phyloP scores from a whole-genome alignment of 768 basidiomycete genomes.

The Grammothele lineata region DNA sequence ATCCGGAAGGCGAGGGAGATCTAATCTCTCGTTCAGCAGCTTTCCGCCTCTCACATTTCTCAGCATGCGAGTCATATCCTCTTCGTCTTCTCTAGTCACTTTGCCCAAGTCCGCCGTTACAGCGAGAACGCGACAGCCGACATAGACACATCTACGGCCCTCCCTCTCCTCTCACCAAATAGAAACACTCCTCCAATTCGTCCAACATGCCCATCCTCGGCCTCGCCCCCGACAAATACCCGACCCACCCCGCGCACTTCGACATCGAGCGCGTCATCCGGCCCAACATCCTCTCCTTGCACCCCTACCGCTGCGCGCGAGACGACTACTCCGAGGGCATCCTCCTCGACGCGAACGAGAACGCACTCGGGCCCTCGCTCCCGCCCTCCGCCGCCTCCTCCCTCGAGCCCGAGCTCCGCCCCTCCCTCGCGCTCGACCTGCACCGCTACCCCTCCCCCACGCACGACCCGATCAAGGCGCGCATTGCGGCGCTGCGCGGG shows the following conservation, averaged over 20 bases:
- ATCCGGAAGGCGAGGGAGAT: too few relatives aligned
- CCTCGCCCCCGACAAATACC: slow-evolving; percentile 39
- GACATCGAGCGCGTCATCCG: slow-evolving; percentile 79
- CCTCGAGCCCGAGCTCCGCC: slow-evolving; percentile 32
- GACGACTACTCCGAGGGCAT: slow-evolving; percentile 93
- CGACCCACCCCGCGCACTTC: slow-evolving; percentile 73
- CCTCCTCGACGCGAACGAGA: slow-evolving; percentile 97
- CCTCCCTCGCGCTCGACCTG: slow-evolving; percentile 48
- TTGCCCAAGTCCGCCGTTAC: not conserved
- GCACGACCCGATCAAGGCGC: slow-evolving; percentile 71
- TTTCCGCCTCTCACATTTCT: not conserved
- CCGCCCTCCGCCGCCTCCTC: slow-evolving; percentile 27
- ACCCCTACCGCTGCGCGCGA: slow-evolving; percentile 92
- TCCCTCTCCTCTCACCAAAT: too few relatives aligned
- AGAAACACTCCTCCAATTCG: too few relatives aligned
- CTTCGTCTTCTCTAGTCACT: not conserved
- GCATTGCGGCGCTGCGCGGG: slow-evolving; percentile 68
- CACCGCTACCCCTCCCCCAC: slow-evolving; percentile 95
- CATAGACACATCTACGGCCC: too few relatives aligned
- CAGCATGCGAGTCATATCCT: slow-evolving; percentile 4
- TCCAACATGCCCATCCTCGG: slow-evolving; percentile 60
- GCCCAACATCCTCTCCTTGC: slow-evolving; percentile 89
- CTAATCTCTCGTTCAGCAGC: slow-evolving; percentile 7
- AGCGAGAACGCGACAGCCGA: too few relatives aligned
- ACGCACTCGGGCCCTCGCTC: slow-evolving; percentile 86